phyloP scores from a whole-genome alignment of 805 yeast species.

The Saturnispora serradocipensis region DNA sequence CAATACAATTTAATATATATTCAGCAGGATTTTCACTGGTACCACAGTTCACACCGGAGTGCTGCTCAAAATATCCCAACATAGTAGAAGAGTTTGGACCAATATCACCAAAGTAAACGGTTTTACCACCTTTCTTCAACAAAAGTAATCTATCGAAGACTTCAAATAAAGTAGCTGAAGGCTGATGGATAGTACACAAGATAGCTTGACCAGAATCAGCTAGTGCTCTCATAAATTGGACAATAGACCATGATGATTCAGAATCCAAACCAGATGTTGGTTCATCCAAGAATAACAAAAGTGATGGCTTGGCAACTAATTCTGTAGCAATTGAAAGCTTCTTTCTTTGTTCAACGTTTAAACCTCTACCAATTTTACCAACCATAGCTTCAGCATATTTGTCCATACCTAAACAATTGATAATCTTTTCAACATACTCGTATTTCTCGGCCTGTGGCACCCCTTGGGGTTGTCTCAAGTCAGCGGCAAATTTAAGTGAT shows the following conservation, averaged over 20 bases:
- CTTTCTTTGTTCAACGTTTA: constrained; percentile 46
- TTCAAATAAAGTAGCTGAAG: constrained; percentile 37
- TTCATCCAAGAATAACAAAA: constrained; percentile 47
- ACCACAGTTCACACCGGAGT: constrained; percentile 60
- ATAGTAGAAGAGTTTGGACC: constrained; percentile 37
- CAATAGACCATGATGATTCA: constrained; percentile 49
- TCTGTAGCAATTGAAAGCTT: constrained; percentile 47
- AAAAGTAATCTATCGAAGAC: constrained; percentile 36
- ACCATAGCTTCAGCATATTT: constrained; percentile 43
- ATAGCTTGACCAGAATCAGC: constrained; percentile 47
- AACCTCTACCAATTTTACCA: constrained; percentile 38
- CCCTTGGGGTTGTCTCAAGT: constrained; percentile 36
- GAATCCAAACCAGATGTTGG: constrained; percentile 54
- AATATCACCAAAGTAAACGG: constrained; percentile 46
- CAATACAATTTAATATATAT: constrained; percentile 64
- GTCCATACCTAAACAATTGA: constrained; percentile 32
- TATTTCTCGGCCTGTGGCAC: constrained; percentile 31
- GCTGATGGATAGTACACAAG: constrained; percentile 47
- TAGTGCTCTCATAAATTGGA: constrained; percentile 39
- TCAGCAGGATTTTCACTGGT: constrained; percentile 64
- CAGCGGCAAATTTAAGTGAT: constrained; percentile 39
- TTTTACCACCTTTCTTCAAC: constrained; percentile 43
- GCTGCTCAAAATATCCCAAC: constrained; percentile 36
- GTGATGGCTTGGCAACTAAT: constrained; percentile 44
- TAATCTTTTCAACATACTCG: constrained; percentile 36